Percentiles rank a stretch among this genome's conserved stretches.
These are phyloP conservation scores for Magnusiomyces clavatus DNA, from an alignment of 1,139 yeast species.

Conservation along the genomic window DNA sequence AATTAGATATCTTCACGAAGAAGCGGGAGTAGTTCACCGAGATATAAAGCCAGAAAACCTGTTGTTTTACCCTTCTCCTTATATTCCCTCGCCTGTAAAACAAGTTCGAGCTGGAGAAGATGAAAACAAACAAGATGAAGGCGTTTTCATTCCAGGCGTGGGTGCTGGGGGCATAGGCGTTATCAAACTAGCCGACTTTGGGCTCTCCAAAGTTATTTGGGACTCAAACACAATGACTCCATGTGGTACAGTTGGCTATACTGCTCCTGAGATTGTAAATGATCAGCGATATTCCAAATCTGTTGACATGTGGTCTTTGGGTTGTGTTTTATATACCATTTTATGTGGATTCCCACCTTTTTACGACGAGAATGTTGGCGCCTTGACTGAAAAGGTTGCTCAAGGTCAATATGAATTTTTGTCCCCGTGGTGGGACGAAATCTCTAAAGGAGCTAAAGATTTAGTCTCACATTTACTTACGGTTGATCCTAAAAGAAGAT, in stretches of 20 bases:
- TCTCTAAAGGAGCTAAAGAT: constrained; percentile 66
- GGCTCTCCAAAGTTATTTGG: constrained; percentile 77
- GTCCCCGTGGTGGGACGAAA: constrained; percentile 97
- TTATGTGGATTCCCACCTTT: constrained; percentile 96
- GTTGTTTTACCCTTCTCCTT: constrained; percentile 68
- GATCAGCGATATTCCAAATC: constrained; percentile 81
- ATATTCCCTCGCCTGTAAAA: constrained; percentile 44
- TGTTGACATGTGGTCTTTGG: constrained; percentile 95
- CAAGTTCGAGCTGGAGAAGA: constrained; percentile 69
- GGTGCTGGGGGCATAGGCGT: constrained; percentile 91
- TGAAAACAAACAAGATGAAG: constrained; percentile 70
- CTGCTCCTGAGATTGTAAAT: constrained; percentile 90
- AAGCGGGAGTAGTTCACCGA: constrained; percentile 82
- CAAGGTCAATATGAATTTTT: constrained; percentile 76
- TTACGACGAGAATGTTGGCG: constrained; percentile 78
- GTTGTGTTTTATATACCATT: constrained; percentile 83
- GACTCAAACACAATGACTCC: constrained; percentile 69
- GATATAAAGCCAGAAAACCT: constrained; percentile 94
- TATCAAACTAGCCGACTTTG: constrained; percentile 88
- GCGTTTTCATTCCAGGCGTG: constrained; percentile 60
- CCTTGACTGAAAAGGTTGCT: constrained; percentile 74
- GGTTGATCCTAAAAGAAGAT: constrained; percentile 72
- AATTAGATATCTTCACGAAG: constrained; percentile 70
- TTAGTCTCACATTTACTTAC: constrained; percentile 71
- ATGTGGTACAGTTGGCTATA: constrained; percentile 85